Base-by-base conservation (phyloP, 495 filamentous ascomycete genomes). In the Haplographium delicatum region DNA sequence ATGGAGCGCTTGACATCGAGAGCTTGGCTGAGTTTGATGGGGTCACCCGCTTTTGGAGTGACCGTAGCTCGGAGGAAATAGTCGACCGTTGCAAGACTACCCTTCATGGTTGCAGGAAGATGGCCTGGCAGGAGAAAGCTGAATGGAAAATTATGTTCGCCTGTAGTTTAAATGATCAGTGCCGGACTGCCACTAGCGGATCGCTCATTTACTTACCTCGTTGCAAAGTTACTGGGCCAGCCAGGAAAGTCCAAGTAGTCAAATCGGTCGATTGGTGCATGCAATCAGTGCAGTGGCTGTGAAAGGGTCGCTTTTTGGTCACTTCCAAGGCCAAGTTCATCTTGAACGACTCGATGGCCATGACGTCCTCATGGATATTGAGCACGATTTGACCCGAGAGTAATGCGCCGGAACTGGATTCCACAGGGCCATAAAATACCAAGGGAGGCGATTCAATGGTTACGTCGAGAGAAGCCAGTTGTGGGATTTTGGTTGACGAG, bases 371-470 rank as follows among this genome's bases (percentile, higher is more conserved):
- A 34, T 76, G 71, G 61, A 95, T 73, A 23, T 74, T 65, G n/a
- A 96, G 64, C 50, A 82, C 78, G 52, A 97, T 69, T 49, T 89
- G 88, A 31, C 89, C 91, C 1, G 89, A 95, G 33, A 97, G 79
- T 30, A 99, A 69, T 5, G 93, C 89, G 44, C 93, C 93, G 5
- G 83, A 86, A 20, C 89, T 96, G 55, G 76, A 77, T 40, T 82
- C 73, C 1, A 88, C 73, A 6, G 75, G 70, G 16, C 88, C 89
- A 59, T 91, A 89, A 69, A 94, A 84, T 13, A 96, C 79, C 8
- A 91, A 71, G 1, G 93, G 93, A 0, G 93, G 89, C 2, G 89
- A 95, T 70, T 99, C 93, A 48, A 96, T 85, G 28, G 81, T 72
- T 67, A 91, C 81, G 20, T 83, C 78, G 44, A 96, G 64, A 41